Conservation (phyloP, 208 protist genomes). For the Balamuthia mandrillaris region DNA sequence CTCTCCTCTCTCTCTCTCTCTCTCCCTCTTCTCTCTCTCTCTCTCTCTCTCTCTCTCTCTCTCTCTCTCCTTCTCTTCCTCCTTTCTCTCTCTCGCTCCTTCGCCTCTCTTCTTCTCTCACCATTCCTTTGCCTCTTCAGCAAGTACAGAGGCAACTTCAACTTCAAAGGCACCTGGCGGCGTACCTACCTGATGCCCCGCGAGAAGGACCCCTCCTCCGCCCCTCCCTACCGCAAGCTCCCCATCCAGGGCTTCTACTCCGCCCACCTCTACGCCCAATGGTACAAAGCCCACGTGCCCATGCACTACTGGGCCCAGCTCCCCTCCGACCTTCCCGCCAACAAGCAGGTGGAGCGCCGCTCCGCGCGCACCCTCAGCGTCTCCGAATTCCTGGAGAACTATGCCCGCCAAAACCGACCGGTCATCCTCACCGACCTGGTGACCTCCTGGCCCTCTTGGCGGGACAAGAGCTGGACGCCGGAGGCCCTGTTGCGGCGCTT, state of each 20-base stretch:
- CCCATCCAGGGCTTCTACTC: not conserved
- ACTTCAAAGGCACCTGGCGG: not conserved
- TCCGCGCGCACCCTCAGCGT: not conserved
- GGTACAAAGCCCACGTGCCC: not conserved
- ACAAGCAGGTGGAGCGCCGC: not conserved
- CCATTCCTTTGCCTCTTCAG: not conserved
- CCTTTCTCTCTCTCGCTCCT: not conserved
- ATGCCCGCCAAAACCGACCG: not conserved
- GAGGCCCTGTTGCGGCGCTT: conserved; percentile 9
- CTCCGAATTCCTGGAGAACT: conserved; percentile 12
- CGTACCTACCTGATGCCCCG: not conserved
- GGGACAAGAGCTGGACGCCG: conserved; percentile 1
- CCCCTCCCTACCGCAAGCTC: not conserved
- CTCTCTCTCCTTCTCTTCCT: not conserved
- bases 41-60: not conserved
- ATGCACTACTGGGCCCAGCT: conserved; percentile 24
- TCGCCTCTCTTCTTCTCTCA: not conserved
- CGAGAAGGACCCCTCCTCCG: not conserved
- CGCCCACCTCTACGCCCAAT: not conserved
- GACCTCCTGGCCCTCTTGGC: conserved; percentile 27
- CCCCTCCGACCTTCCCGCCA: conserved; percentile 1
- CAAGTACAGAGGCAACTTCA: not conserved
- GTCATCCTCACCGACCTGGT: conserved; percentile 37
- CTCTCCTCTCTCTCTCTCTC: not conserved
- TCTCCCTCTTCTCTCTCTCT: not conserved